These are phyloP conservation scores for Endoconidiophora polonica DNA, from an alignment of 2,329 filamentous ascomycete species.

Conservation along the genomic window DNA sequence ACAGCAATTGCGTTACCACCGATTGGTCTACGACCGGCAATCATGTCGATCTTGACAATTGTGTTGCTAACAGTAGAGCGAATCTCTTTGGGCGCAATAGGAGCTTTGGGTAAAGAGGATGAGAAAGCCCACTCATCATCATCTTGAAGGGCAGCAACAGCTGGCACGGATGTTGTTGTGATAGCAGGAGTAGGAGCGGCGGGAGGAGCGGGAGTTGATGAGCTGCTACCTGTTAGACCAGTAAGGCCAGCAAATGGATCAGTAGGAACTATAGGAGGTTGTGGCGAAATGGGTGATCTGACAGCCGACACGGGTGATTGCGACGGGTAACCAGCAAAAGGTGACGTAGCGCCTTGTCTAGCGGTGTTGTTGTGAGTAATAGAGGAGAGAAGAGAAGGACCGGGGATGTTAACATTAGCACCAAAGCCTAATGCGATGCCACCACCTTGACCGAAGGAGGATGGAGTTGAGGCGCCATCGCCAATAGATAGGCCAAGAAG, in stretches of 20 bases:
- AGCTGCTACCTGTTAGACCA: conserved; percentile 11
- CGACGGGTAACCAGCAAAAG: conserved; percentile 30
- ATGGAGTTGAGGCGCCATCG: conserved; percentile 27
- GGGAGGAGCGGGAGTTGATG: conserved; percentile 17
- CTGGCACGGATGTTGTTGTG: conserved; percentile 17
- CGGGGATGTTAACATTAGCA: conserved; percentile 49
- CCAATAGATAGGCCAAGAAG: conserved; percentile 74
- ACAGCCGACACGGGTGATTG: conserved; percentile 19
- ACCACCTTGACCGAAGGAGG: conserved; percentile 54
- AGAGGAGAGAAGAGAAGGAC: conserved; percentile 47
- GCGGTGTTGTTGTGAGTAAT: conserved; percentile 44
- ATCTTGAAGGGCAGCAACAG: conserved; percentile 26
- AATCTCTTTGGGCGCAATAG: conserved; percentile 40
- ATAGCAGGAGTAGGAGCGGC: conserved; percentile 17
- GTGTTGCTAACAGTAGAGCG: conserved; percentile 53
- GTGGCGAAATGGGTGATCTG: not conserved
- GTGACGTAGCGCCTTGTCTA: conserved; percentile 21
- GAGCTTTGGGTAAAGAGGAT: conserved; percentile 56
- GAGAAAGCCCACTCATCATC: conserved; percentile 94
- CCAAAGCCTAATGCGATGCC: conserved; percentile 72
- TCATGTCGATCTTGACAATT: conserved; percentile 54
- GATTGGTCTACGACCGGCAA: conserved; percentile 42
- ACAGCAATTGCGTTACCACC: conserved; percentile 47
- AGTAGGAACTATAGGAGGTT: conserved; percentile 18
- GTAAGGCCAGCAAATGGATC: conserved; percentile 39